Base-by-base conservation (phyloP, 2,329 filamentous ascomycete genomes). In the Plectosphaerella sp. region DNA sequence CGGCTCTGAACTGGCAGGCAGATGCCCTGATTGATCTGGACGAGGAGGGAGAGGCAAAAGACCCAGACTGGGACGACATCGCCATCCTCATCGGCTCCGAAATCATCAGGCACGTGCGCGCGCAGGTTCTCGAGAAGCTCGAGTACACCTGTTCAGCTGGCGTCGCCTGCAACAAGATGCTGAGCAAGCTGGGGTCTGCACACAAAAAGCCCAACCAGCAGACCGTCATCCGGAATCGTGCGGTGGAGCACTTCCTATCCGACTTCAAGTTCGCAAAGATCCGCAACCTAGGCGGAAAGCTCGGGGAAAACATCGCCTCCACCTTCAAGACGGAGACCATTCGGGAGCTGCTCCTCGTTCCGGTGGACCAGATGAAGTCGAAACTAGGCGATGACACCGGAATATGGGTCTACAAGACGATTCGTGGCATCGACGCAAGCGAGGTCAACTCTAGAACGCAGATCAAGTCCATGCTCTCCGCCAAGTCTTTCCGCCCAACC, bases 31-130 rank as follows among this genome's bases (percentile, higher is more conserved):
- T 95, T 15, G 90, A 92, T 64, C 73, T 96, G 47, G 86, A 94
- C 58, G 77, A 83, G 22, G 82, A 91, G 55, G 81, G 82, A 11
- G 92, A 96, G 67, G 80, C 86, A 18, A 80, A 87, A 59, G 88
- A 95, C 62, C 90, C 91, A 1, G 94, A 99, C 70, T 99, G 94
- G 94, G 93, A 99, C 67, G 94, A 99, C 73, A 80, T 97, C 58
- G 88, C 83, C 15, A 88, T 96, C 65, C 76, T 90, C 28, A 83
- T 97, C 62, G 94, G 89, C 0, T 92, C 91, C 2, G 91, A 97
- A 64, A 94, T 97, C 61, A 84, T 97, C 35, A 83, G 90, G 18
- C 78, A 83, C 54, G 80, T 97, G 16, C 83, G 94, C 48, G 75
- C 76, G 20, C 75, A 80, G 48, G 79, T 99, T 52, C 83, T 79